phyloP scores from a whole-genome alignment of 129 eudicot genomes.

The Logfia minima region DNA sequence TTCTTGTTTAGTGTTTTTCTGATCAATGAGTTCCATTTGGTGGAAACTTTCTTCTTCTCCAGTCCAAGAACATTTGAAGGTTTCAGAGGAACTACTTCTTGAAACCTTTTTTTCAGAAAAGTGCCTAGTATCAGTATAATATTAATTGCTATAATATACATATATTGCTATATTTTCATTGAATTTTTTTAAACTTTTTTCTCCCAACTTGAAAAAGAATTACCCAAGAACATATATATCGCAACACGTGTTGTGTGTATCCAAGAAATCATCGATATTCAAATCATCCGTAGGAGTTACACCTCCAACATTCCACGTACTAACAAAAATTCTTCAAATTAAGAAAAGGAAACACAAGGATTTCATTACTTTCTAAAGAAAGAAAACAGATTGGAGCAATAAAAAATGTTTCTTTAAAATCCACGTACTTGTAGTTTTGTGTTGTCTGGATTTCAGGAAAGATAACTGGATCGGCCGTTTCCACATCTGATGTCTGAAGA shows the following conservation, averaged over 20 bases:
- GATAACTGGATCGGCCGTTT: conserved; percentile 14
- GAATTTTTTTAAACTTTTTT: too few species aligned
- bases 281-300: conserved; percentile 47
- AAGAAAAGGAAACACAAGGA: neutral
- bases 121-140: neutral
- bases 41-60: conserved; percentile 48
- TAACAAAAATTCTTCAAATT: conserved; percentile 47
- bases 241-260: conserved; percentile 36
- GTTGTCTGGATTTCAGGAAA: conserved; percentile 25
- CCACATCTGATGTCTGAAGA: conserved; percentile 20
- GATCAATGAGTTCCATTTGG: conserved; percentile 62
- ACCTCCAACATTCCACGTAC: conserved; percentile 80
- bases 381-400: neutral
- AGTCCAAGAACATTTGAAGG: conserved; percentile 57
- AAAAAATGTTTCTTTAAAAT: neutral
- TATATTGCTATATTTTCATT: too few species aligned
- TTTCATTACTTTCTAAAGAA: neutral
- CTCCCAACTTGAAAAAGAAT: neutral
- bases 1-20: conserved; percentile 45
- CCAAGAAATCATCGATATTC: conserved; percentile 54
- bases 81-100: conserved; percentile 77
- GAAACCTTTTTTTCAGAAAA: conserved; percentile 50
- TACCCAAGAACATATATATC: conserved; percentile 75
- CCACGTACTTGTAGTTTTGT: conserved; percentile 47
- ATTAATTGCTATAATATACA: too few species aligned